phyloP scores from a whole-genome alignment of 257 asterid genomes.

The Nicotiana attenuata region DNA sequence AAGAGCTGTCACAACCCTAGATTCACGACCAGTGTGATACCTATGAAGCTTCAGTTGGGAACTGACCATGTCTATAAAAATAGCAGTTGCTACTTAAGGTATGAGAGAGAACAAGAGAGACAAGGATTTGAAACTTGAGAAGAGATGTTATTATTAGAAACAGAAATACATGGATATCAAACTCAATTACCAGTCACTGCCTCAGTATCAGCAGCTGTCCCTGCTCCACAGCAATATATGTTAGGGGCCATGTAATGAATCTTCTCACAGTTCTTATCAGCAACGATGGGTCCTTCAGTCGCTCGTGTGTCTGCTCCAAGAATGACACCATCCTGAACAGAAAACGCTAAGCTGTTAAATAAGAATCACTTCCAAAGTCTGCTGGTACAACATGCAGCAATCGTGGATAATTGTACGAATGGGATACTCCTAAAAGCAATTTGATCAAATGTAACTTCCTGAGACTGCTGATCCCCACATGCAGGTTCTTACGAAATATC shows the following conservation, averaged over 20 bases:
- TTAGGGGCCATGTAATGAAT: constrained; percentile 89
- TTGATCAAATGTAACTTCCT: not conserved
- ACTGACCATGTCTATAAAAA: constrained; percentile 79
- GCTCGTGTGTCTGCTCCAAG: constrained; percentile 99
- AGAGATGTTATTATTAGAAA: not conserved
- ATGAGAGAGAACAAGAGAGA: not conserved
- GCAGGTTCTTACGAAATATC: not conserved
- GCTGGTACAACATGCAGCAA: constrained; percentile 1
- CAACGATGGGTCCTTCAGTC: constrained; percentile 96
- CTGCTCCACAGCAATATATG: constrained; percentile 78
- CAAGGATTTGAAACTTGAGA: not conserved
- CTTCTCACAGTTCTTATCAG: constrained; percentile 96
- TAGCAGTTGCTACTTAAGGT: not conserved
- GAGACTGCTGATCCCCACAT: not conserved
- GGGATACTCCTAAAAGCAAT: not conserved
- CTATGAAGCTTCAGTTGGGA: constrained; percentile 89
- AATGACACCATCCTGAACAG: constrained; percentile 85
- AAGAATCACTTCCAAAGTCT: not conserved
- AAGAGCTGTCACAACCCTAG: constrained; percentile 90
- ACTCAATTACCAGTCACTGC: constrained; percentile 71
- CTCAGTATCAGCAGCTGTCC: constrained; percentile 96
- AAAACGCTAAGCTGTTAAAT: not conserved
- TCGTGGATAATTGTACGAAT: not conserved
- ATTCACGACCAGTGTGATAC: constrained; percentile 82
- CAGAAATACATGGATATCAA: not conserved